Base-by-base conservation (phyloP, 2,329 filamentous ascomycete genomes). In the Akanthomyces muscarius region DNA sequence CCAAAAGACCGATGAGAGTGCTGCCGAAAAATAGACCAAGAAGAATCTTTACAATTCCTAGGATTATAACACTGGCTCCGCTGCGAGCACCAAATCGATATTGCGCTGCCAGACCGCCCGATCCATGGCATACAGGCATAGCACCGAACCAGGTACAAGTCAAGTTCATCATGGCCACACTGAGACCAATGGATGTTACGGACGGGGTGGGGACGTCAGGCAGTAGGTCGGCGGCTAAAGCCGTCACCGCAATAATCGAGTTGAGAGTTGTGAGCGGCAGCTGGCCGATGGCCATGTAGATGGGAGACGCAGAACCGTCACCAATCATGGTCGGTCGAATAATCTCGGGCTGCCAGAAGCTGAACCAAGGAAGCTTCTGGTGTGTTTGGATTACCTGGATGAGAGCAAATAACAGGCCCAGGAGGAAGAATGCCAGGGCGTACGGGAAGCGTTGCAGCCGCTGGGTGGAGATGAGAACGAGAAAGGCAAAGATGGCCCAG, bases 111-210 rank as follows among this genome's bases (percentile, higher is more conserved):
- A 98, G 80, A 0, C 94, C 94, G 2, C 94, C 94, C 0, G 92
- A 92, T 5, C 94, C 94, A 72, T 98, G 95, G 71, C 95, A 98
- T 4, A 95, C 87, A 3, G 94, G 95, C 95, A 97, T 98, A 5
- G 89, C 90, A 54, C 93, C 93, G 70, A 97, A 96, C 90, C 91
- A 96, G 70, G 91, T 93, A 18, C 90, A 89, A 1, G 89, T 74
- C 4, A 97, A 78, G 72, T 98, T 98, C 86, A 97, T 96, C 2
- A 81, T 70, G 0, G 89, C 88, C 4, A 98, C 91, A 61, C 91
- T 96, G 64, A 93, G 73, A 1, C 93, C 94, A 36, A 98, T 81
- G 0, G 87, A 81, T 0, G 91, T 94, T 6, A 92, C 88, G 0
- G 86, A 86, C 0, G 92, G 91, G 0, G 87, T 68, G 0, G 84